Evolutionary conservation across 2,329 filamentous ascomycete species (phyloP).

Genomic region (Tolypocladium inflatum): DNA sequence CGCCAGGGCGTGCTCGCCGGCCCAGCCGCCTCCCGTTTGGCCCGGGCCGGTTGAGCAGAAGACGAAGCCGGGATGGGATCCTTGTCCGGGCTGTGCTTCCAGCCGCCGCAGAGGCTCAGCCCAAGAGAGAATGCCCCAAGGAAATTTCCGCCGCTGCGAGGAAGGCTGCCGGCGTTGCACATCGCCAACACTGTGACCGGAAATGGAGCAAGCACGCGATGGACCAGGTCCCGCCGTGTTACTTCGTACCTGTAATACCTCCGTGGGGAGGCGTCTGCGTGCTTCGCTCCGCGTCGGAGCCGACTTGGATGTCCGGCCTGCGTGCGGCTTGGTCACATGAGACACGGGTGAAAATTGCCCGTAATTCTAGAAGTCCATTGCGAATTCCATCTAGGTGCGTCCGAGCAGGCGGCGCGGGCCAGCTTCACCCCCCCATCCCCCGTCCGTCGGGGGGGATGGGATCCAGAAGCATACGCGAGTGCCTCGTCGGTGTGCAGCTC

Average conservation of each 20-base stretch:
- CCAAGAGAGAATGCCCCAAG: not conserved
- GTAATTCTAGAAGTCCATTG: not conserved
- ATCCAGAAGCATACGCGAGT: not conserved
- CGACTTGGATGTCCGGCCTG: not conserved
- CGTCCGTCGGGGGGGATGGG: not conserved
- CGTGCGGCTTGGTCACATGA: not conserved
- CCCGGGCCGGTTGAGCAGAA: not conserved
- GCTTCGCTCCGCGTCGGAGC: not conserved
- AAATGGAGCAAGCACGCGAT: not conserved
- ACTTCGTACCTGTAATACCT: not conserved
- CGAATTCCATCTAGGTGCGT: not conserved
- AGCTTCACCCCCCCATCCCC: not conserved
- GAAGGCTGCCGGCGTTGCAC: not conserved
- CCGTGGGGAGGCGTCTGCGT: not conserved
- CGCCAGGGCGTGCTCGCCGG: not conserved
- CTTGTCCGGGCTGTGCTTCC: not conserved
- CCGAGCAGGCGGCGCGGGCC: not conserved
- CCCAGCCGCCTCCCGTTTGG: not conserved
- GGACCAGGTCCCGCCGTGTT: not conserved
- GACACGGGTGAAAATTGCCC: not conserved
- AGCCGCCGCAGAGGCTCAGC: not conserved
- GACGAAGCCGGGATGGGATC: not conserved
- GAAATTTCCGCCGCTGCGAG: not conserved
- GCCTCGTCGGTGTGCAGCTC: not conserved
- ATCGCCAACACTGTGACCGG: not conserved